A percentile compares a stretch with the other conserved stretches of the same genome.
These are phyloP conservation scores for Citrus inodora DNA, from an alignment of 345 rosid species.

Conservation along the genomic window DNA sequence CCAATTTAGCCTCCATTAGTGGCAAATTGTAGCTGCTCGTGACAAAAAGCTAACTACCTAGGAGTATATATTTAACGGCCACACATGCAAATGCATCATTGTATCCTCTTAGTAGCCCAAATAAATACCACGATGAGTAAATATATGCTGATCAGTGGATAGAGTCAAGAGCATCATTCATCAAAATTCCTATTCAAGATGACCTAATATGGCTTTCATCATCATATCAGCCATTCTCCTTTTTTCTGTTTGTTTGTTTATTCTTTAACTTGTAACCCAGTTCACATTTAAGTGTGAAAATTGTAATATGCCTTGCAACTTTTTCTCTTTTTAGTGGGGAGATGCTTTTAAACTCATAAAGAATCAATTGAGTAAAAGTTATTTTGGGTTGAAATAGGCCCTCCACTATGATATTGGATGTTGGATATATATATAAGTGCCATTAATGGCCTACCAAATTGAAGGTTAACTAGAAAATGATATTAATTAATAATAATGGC, in stretches of 20 bases:
- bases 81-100: slow-evolving; percentile 20
- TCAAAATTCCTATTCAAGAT: background rate
- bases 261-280: slow-evolving; percentile 4
- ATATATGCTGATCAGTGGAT: background rate
- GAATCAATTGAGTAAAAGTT: slow-evolving; percentile 19
- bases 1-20: too few species aligned
- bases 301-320: background rate
- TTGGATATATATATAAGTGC: slow-evolving; percentile 9
- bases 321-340: background rate
- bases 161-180: background rate
- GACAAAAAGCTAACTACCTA: background rate
- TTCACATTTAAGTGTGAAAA: background rate
- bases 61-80: slow-evolving; percentile 5
- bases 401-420: slow-evolving; percentile 21
- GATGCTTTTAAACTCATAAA: background rate
- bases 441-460: slow-evolving; percentile 24
- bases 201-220: background rate
- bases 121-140: slow-evolving; percentile 6
- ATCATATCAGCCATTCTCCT: background rate
- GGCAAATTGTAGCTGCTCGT: too few species aligned
- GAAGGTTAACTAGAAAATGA: background rate
- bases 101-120: slow-evolving; percentile 2
- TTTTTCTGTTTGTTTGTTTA: background rate
- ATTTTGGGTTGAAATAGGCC: slow-evolving; percentile 9
- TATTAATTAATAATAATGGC: background rate